Conservation (phyloP, 306 rosid species). For the Vigna reflexopilosa region DNA sequence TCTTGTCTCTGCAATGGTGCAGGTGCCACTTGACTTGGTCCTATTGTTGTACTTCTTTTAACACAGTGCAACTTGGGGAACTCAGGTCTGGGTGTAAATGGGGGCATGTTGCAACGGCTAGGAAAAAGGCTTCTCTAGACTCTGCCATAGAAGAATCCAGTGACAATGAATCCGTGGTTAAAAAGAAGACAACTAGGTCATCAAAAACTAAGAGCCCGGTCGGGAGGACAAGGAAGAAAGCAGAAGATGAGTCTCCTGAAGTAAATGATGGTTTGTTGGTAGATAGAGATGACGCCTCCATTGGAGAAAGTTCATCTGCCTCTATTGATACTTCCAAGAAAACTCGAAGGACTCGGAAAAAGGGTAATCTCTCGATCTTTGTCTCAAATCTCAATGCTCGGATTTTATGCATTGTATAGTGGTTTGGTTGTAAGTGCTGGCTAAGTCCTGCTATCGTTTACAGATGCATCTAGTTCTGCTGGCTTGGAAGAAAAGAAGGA, state of each 20-base stretch:
- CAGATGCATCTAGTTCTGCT: constrained; percentile 64
- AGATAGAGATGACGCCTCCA: constrained; percentile 46
- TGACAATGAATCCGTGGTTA: constrained; percentile 63
- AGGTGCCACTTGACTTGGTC: constrained; percentile 67
- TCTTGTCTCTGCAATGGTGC: constrained; percentile 43
- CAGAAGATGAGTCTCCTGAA: constrained; percentile 45
- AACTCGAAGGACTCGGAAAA: constrained; percentile 56
- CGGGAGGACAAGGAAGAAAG: constrained; percentile 56
- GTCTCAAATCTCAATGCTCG: constrained; percentile 9
- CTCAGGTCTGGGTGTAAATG: constrained; percentile 57
- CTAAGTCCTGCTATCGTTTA: constrained; percentile 42
- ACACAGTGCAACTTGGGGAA: constrained; percentile 57
- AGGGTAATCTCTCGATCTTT: constrained; percentile 58
- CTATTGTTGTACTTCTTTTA: constrained; percentile 42
- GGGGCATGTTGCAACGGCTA: constrained; percentile 65
- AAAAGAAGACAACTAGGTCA: constrained; percentile 63
- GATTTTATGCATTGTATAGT: constrained; percentile 31
- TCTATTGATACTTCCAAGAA: constrained; percentile 62
- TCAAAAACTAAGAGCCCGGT: constrained; percentile 55
- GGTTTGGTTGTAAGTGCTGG: constrained; percentile 42
- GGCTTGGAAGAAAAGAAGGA: constrained; percentile 61
- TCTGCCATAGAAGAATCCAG: constrained; percentile 50
- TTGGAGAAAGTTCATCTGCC: constrained; percentile 52
- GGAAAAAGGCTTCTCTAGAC: constrained; percentile 63
- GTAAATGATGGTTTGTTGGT: constrained; percentile 50